Evolutionary conservation across 257 asterid species (phyloP), one percentile per base, ranked within the genome.

Genomic region (Ligustrum vulgare): DNA sequence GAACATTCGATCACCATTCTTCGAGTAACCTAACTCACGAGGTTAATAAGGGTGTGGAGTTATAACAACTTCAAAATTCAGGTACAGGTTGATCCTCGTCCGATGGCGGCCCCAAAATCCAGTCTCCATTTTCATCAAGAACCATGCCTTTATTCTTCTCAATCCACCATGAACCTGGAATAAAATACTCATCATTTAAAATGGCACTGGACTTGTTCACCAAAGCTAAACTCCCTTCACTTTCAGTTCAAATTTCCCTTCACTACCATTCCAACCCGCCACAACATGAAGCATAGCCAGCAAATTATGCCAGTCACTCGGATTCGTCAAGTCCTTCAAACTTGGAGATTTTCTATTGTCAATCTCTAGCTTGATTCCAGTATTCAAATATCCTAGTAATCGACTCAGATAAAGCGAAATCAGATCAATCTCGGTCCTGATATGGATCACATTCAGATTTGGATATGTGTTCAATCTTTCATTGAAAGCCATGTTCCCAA

Each of bases 91-190:
- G 79, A 83, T 94, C 94, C 75, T 92, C 97, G 33, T 86, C 91
- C 0, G 76, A 51, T 10, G 91, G 88, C 32, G 92, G 80, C 8
- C 82, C 85, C 87, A 90, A 67, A 83, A 82, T 34, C 98, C 97
- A 92, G 9, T 90, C 96, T 8, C 92, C 96, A 35, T 80, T 70
- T 18, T 80, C 87, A 65, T 81, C 91, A 8, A 54, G 70, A 43
- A 86, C 79, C 84, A 94, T 11, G 47, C 98, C 97, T 75, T 78
- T 91, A 33, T 94, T 94, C 92, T 89, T 94, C 89, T 94, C 98
- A 49, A 89, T 34, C 97, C 98, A 94, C 98, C 97, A 94, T 1
- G 94, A 87, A 7, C 87, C 92, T 0, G 97, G 98, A 80, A 90
- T 78, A 88, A 94, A 43, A 63, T 75, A 86, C 79, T 94, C 97